Conservation (phyloP, 768 basidiomycete genomes). For the Collybia sordida region DNA sequence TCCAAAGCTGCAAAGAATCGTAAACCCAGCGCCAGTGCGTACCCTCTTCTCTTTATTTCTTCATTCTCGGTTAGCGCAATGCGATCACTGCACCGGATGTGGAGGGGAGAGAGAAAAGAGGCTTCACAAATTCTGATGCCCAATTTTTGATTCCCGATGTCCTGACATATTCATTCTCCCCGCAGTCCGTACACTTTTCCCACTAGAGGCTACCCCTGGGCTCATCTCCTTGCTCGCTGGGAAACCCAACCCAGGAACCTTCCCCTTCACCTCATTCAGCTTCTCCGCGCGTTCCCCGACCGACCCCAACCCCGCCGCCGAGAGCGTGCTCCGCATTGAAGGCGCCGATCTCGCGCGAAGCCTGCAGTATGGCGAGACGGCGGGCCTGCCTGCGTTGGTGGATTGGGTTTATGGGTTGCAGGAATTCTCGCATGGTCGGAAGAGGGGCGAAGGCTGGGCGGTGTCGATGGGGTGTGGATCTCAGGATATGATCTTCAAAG, state of each 20-base stretch:
- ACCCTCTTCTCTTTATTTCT: not conserved
- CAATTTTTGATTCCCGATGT: conserved; percentile 3
- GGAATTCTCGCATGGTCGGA: conserved; percentile 63
- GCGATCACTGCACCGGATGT: too few relatives aligned
- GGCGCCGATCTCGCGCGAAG: conserved; percentile 60
- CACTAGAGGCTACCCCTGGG: conserved; percentile 76
- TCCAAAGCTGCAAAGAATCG: conserved; percentile 61
- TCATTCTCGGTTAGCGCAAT: too few relatives aligned
- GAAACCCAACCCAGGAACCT: conserved; percentile 87
- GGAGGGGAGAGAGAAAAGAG: too few relatives aligned
- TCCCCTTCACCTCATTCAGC: conserved; percentile 84
- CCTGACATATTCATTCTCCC: too few relatives aligned
- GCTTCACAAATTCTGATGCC: conserved; percentile 2
- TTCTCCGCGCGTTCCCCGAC: conserved; percentile 57
- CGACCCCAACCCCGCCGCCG: conserved; percentile 41
- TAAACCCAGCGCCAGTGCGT: conserved; percentile 63
- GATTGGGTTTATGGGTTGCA: conserved; percentile 77
- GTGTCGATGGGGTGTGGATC: conserved; percentile 80
- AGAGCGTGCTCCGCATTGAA: conserved; percentile 53
- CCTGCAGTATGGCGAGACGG: conserved; percentile 76
- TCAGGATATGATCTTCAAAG: conserved; percentile 90
- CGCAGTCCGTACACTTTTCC: conserved; percentile 73
- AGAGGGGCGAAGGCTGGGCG: conserved; percentile 65
- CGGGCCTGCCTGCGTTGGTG: conserved; percentile 61
- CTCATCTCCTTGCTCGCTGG: conserved; percentile 85